phyloP scores from a whole-genome alignment of 257 asterid species.

The Nicotiana obtusifolia region DNA sequence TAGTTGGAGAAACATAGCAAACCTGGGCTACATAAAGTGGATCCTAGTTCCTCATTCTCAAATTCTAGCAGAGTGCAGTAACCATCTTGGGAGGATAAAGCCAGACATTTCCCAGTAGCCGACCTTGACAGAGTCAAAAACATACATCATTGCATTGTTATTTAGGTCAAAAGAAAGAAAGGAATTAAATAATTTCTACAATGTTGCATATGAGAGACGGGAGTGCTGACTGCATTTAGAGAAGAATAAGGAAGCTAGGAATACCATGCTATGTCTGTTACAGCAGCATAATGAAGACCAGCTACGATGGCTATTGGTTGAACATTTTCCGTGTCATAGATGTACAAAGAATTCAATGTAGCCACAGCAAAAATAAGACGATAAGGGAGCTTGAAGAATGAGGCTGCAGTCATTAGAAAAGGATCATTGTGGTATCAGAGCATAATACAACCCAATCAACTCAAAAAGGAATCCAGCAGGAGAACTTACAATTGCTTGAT shows the following conservation, averaged over 20 bases:
- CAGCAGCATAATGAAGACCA: slow-evolving; percentile 92
- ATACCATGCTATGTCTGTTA: slow-evolving; percentile 97
- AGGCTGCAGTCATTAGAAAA: slow-evolving; percentile 36
- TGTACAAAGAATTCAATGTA: slow-evolving; percentile 78
- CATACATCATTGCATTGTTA: background rate
- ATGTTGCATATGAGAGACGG: background rate
- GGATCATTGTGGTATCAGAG: slow-evolving; percentile 10
- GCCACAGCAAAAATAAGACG: slow-evolving; percentile 94
- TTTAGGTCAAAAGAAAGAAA: background rate
- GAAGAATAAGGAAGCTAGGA: background rate
- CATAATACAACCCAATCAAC: slow-evolving; percentile 12
- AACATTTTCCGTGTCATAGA: slow-evolving; percentile 84
- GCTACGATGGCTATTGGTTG: slow-evolving; percentile 81
- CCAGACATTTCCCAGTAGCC: slow-evolving; percentile 62
- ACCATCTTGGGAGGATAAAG: slow-evolving; percentile 89
- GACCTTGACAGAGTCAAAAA: slow-evolving; percentile 47
- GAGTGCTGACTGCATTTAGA: background rate
- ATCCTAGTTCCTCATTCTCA: slow-evolving; percentile 75
- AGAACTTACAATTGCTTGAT: slow-evolving; percentile 49
- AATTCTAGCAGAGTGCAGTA: slow-evolving; percentile 96
- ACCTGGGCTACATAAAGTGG: slow-evolving; percentile 53
- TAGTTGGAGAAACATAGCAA: background rate
- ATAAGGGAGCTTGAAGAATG: slow-evolving; percentile 76
- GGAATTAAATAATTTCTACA: background rate
- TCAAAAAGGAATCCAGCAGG: background rate